Percentiles rank a stretch among this genome's conserved stretches.
phyloP scores from a whole-genome alignment of 2,329 filamentous ascomycete genomes.

The Blastomyces parvus region DNA sequence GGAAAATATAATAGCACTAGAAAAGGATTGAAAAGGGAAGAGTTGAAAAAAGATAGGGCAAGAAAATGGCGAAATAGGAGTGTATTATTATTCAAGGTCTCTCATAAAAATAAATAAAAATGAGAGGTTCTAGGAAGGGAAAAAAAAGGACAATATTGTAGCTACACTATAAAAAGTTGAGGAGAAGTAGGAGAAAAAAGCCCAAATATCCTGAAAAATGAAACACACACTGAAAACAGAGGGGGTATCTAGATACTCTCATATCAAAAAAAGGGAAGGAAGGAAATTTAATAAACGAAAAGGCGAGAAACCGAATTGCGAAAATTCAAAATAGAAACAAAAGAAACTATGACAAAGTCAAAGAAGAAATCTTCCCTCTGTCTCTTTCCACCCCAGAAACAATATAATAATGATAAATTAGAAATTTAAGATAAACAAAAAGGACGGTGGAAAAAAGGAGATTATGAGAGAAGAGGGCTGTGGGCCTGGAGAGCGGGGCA shows the following conservation, averaged over 20 bases:
- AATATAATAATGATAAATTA: neutral
- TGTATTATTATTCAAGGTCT: neutral
- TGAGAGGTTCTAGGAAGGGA: neutral
- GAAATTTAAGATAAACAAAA: neutral
- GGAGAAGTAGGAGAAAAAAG: neutral
- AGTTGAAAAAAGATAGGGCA: neutral
- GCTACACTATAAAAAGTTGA: neutral
- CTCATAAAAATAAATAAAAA: neutral
- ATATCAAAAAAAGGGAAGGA: neutral
- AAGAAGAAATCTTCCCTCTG: neutral
- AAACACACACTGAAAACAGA: neutral
- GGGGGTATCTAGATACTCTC: slow-evolving; percentile 9
- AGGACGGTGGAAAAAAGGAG: neutral
- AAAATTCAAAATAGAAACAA: neutral
- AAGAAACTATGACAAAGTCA: neutral
- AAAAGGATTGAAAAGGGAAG: neutral
- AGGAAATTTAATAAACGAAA: neutral
- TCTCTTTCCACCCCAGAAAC: neutral
- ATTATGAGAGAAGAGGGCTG: neutral
- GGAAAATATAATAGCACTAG: neutral
- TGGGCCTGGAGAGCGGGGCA: neutral
- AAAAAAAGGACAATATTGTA: neutral
- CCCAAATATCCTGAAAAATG: slow-evolving; percentile 3
- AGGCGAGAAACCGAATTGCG: neutral
- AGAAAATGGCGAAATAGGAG: neutral